Conservation (phyloP, 805 yeast species). For the Metahyphopichia silvanorum region DNA sequence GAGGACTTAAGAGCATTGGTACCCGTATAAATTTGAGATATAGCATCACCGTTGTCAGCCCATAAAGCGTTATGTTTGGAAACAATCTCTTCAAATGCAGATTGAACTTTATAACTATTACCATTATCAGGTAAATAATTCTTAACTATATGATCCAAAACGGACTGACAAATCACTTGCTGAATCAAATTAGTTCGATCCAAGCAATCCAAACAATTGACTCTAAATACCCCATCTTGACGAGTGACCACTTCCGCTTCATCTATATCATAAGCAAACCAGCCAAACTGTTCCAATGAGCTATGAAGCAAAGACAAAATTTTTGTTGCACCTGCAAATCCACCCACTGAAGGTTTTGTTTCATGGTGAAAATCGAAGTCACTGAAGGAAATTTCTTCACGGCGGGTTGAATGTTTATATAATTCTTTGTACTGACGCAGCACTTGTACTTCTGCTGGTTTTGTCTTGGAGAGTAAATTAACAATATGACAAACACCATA, state of each 20-base stretch:
- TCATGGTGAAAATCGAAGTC: slow-evolving; percentile 94
- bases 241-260: slow-evolving; percentile 56
- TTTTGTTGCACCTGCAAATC: slow-evolving; percentile 77
- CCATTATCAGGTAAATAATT: slow-evolving; percentile 22
- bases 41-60: slow-evolving; percentile 71
- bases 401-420: slow-evolving; percentile 39
- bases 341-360: slow-evolving; percentile 72
- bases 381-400: slow-evolving; percentile 48
- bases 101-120: slow-evolving; percentile 15
- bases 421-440: slow-evolving; percentile 65
- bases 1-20: slow-evolving; percentile 76
- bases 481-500: slow-evolving; percentile 89
- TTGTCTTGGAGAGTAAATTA: slow-evolving; percentile 74
- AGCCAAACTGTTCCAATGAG: slow-evolving; percentile 76
- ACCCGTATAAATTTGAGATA: slow-evolving; percentile 60
- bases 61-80: slow-evolving; percentile 76
- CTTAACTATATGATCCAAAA: slow-evolving; percentile 45
- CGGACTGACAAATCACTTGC: slow-evolving; percentile 74
- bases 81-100: slow-evolving; percentile 48
- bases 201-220: slow-evolving; percentile 88
- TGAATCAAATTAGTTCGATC: slow-evolving; percentile 91
- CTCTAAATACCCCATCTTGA: slow-evolving; percentile 88
- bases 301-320: slow-evolving; percentile 62
- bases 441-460: slow-evolving; percentile 72
- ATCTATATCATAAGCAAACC: slow-evolving; percentile 66